These are phyloP conservation scores for Helichrysum umbraculigerum DNA, from an alignment of 129 eudicot genomes.

Conservation along the genomic window DNA sequence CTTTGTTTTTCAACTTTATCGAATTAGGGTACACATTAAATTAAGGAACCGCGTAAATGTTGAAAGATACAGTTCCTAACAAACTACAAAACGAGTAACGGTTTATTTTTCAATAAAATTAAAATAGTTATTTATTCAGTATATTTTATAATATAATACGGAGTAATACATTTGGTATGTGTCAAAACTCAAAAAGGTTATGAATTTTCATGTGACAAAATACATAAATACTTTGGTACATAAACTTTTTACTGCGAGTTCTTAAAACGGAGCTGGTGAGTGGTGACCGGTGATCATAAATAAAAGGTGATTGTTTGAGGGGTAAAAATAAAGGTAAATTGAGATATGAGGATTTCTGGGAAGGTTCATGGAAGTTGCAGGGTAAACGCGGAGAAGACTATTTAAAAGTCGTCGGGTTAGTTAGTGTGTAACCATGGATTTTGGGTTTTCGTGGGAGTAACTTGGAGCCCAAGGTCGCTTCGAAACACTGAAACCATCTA, in stretches of 20 bases:
- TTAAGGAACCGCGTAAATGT: neutral
- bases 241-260: no score
- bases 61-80: neutral
- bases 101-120: neutral
- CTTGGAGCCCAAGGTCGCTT: neutral
- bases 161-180: no score
- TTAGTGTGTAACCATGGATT: no score
- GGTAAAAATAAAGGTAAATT: no score
- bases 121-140: no score
- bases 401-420: neutral
- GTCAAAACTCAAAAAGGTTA: no score
- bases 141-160: no score
- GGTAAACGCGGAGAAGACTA: neutral
- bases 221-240: no score
- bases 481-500: neutral
- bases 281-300: no score
- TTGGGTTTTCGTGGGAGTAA: neutral
- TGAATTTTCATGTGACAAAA: no score
- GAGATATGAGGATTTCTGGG: neutral
- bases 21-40: neutral
- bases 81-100: neutral
- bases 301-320: no score
- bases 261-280: no score
- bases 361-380: neutral
- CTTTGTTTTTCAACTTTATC: neutral